phyloP scores from a whole-genome alignment of 2,329 filamentous ascomycete genomes.

The Dissoconium aciculare region DNA sequence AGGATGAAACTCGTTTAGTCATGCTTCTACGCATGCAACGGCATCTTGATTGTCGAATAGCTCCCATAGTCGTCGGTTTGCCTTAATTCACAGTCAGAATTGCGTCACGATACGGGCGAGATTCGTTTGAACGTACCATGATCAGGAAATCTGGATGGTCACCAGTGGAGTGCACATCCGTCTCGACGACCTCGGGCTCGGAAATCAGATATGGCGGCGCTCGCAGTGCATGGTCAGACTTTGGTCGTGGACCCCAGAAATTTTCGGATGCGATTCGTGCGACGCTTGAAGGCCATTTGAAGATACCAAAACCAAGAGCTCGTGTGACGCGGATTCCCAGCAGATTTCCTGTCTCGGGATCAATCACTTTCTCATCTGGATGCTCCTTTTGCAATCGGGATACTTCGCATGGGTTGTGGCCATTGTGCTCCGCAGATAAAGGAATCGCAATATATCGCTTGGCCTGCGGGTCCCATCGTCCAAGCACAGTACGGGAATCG shows the following conservation, averaged over 20 bases:
- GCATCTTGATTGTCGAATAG: slow-evolving; percentile 21
- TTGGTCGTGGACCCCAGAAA: slow-evolving; percentile 36
- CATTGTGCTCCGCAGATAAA: slow-evolving; percentile 52
- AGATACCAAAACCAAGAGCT: slow-evolving; percentile 53
- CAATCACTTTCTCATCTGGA: slow-evolving; percentile 46
- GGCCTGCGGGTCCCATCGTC: slow-evolving; percentile 30
- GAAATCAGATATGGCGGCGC: slow-evolving; percentile 56
- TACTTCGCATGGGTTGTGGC: slow-evolving; percentile 45
- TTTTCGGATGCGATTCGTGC: slow-evolving; percentile 31
- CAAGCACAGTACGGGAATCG: slow-evolving; percentile 52
- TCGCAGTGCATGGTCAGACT: slow-evolving; percentile 28
- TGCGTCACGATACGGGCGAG: no score
- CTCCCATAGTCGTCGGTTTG: slow-evolving; percentile 49
- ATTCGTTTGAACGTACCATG: no score
- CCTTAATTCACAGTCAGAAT: no score
- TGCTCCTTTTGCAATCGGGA: slow-evolving; percentile 42
- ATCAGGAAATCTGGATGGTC: slow-evolving; percentile 44
- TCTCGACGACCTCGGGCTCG: slow-evolving; percentile 48
- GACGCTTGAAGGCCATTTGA: slow-evolving; percentile 48
- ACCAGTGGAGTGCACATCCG: slow-evolving; percentile 31
- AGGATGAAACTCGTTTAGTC: slow-evolving; percentile 31
- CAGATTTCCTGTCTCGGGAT: slow-evolving; percentile 41
- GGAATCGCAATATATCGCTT: slow-evolving; percentile 38
- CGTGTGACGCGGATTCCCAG: slow-evolving; percentile 48
- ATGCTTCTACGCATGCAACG: slow-evolving; percentile 36